Base-by-base conservation (phyloP, 2,329 filamentous ascomycete genomes). In the Talaromyces sp. region DNA sequence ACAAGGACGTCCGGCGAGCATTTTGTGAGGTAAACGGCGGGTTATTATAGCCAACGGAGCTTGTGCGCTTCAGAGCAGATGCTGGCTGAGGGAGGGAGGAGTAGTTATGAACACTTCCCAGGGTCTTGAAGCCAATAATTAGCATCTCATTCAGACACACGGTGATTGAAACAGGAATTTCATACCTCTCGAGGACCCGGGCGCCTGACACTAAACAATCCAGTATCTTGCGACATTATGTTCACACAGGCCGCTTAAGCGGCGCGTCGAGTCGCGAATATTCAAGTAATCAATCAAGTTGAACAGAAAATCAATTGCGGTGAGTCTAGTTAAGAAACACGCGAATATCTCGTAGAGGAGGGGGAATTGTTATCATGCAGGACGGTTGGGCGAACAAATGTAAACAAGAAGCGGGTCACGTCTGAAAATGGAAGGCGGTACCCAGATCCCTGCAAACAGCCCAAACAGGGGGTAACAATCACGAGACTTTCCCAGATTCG, bases 31-130 rank as follows among this genome's bases (percentile, higher is more conserved):
- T 85, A 66, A 84, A 87, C 41, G 83, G 84, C 52, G 80, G 79
- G 66, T 82, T 82, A 54, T 84, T 82, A 65, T 85, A 80, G 68
- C 85, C 86, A 63, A 86, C 86, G 11, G 91, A 92, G 68, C 86
- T 94, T 27, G 90, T 89, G 72, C 94, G 90, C 79, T 99, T 99
- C 82, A 99, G 88, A 36, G 91, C 90, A 36, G 93, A 97, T 24
- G 89, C 83, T 8, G 94, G 93, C 76, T 96, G 91, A 17, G 94
- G 94, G 58, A 99, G 90, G 19, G 86, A 85, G 17, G 89, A 89
- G 72, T 91, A 93, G 72, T 87, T 85, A 71, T 86, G 93, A 68
- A 96, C 86, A 62, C 86, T 87, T 60, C 88, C 92, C 55, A 97
- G 84, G 49, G 94, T 97, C 91, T 75, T 51, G 10, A 52, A 43